A percentile compares a stretch with the other conserved stretches of the same genome.
Conservation (phyloP, 768 basidiomycete genomes). For the Boletus pseudopeckii region DNA sequence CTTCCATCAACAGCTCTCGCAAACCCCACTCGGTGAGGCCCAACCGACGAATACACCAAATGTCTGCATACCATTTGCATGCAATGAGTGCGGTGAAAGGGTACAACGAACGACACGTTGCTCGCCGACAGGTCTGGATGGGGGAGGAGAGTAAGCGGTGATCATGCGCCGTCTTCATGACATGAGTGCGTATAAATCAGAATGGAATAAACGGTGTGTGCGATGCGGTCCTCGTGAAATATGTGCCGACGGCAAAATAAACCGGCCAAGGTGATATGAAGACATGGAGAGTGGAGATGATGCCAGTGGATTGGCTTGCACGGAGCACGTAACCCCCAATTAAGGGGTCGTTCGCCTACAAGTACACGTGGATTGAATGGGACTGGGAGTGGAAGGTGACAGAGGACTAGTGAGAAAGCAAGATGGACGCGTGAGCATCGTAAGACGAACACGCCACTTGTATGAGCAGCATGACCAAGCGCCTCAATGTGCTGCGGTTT, state of each 20-base stretch:
- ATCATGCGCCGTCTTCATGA: slow-evolving; percentile 42
- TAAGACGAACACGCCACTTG: slow-evolving; percentile 52
- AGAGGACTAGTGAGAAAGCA: slow-evolving; percentile 41
- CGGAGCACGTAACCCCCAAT: slow-evolving; percentile 78
- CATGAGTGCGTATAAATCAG: slow-evolving; percentile 34
- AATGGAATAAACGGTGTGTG: slow-evolving; percentile 36
- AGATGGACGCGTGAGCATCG: too few species aligned
- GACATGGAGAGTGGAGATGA: slow-evolving; percentile 34
- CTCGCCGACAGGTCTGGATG: slow-evolving; percentile 18
- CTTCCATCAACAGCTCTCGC: slow-evolving; percentile 14
- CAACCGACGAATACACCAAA: slow-evolving; percentile 22
- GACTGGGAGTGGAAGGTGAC: slow-evolving; percentile 42
- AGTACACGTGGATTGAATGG: slow-evolving; percentile 51
- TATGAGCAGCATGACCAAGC: slow-evolving; percentile 46
- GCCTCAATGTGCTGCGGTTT: slow-evolving; percentile 60
- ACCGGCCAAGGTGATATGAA: slow-evolving; percentile 23
- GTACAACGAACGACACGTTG: slow-evolving; percentile 23
- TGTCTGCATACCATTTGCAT: slow-evolving; percentile 29
- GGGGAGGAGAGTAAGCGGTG: slow-evolving; percentile 35
- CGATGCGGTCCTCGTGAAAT: slow-evolving; percentile 9
- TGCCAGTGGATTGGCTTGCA: slow-evolving; percentile 29
- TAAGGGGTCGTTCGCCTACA: slow-evolving; percentile 77
- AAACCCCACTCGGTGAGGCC: neutral
- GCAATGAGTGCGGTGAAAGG: slow-evolving; percentile 31
- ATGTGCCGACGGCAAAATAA: slow-evolving; percentile 24